phyloP scores from a whole-genome alignment of 352 stramenopile species.

The Phytophthora hybrid region DNA sequence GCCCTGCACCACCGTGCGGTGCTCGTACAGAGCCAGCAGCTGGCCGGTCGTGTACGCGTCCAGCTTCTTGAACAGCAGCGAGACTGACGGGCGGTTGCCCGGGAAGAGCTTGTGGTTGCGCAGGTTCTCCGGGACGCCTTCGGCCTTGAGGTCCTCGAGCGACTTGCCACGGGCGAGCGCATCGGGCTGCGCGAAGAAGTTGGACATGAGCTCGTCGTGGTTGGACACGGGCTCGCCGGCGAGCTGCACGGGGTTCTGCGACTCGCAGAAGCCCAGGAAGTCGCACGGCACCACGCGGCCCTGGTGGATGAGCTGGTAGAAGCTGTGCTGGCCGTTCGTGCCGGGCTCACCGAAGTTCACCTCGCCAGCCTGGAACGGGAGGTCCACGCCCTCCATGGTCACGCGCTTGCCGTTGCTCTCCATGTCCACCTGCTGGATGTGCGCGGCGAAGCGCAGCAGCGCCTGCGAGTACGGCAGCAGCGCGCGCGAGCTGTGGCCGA shows the following conservation, averaged over 20 bases:
- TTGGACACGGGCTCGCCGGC: conserved; percentile 93
- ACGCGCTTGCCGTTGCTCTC: conserved; percentile 99
- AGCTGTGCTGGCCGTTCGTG: conserved; percentile 98
- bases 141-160: conserved; percentile 92
- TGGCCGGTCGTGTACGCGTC: conserved; percentile 96
- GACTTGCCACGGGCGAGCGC: conserved; percentile 97
- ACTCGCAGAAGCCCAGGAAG: conserved; percentile 99
- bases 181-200: conserved; percentile 99
- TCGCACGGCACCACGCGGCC: conserved; percentile 97
- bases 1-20: conserved; percentile 97
- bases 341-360: conserved; percentile 98
- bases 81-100: conserved; percentile 97
- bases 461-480: conserved; percentile 95
- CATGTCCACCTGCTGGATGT: conserved; percentile 99
- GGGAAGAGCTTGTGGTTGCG: conserved; percentile 97
- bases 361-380: conserved; percentile 96
- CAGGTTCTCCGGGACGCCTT: conserved; percentile 94
- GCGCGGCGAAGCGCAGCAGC: conserved; percentile 95
- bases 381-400: conserved; percentile 91
- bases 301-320: conserved; percentile 99
- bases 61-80: conserved; percentile 96
- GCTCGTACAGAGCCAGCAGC: conserved; percentile 98
- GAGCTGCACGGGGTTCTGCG: conserved; percentile 88
- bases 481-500: conserved; percentile 93
- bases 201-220: conserved; percentile 99